Evolutionary conservation across 1,139 yeast species (phyloP), one percentile per base, ranked within the genome.

Genomic region (Komagataea norvegica): DNA sequence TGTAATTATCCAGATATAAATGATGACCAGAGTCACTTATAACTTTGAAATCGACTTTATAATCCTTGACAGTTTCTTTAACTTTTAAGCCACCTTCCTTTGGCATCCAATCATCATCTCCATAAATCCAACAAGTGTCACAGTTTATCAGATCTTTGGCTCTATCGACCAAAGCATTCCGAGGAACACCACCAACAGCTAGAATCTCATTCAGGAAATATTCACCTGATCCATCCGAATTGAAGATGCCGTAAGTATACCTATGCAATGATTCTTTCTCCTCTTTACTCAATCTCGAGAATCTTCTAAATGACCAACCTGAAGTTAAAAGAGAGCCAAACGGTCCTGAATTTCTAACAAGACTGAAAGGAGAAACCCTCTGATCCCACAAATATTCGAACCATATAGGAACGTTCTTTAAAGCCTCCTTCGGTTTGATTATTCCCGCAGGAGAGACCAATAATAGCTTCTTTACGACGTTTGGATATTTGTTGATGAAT

Each of bases 371-470:
- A 0, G 88, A 79, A 14, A 79, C 67, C 51, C 82, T 81, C 42
- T 58, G 65, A 50, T 82, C 84, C 93, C 91, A 83, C 10, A 83
- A 57, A 42, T 65, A 64, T 17, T 67, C 69, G 54, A 81, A 83
- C 72, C 86, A 82, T 34, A 62, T 56, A 1, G 91, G 91, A 1
- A 79, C 72, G 6, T 49, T 49, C 0, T 70, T 68, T 10, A 65
- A 61, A 18, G 62, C 61, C n/a, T 63, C 60, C 37, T 68, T 72
- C 10, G 57, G 54, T 34, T 55, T 57, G 29, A 70, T 66, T 6
- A 82, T 70, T 1, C 87, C 91, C 2, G 88, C 91, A 0, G 98
- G 98, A 4, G 95, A 84, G 14, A 88, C 79, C 46, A 89, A 69
- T 31, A 88, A 67, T 42, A 91, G 63, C 47, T 79, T 77, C 28